Base-by-base conservation (phyloP, 2,329 filamentous ascomycete genomes). In the Bretziella fagacearum region DNA sequence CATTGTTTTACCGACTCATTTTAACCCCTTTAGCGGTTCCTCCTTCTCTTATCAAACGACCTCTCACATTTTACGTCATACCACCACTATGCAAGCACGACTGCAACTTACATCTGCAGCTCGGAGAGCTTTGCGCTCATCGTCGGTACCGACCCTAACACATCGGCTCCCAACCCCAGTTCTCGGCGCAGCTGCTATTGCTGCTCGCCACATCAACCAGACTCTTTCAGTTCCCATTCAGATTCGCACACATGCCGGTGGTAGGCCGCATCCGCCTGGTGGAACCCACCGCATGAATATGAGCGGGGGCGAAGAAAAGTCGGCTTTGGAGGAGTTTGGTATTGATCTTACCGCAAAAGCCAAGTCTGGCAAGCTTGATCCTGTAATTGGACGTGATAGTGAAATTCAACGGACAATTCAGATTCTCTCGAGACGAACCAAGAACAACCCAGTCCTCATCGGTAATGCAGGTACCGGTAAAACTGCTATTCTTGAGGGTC, bases 381-480 rank as follows among this genome's bases (percentile, higher is more conserved):
- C 91, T 0, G 89, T 96, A 11, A 96, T 98, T 57, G 91, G 91
- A 17, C 74, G 91, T 60, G 87, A 95, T 56, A 69, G 75, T 4
- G 91, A 95, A 60, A 94, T 96, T 45, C 84, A 94, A 58, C 73
- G 91, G 43, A 94, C 87, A 0, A 95, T 96, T 51, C 91, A 96
- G 58, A 82, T 98, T 8, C 65, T 98, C 1, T 95, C 87, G 13
- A 71, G 91, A 53, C 72, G 91, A 51, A 96, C 91, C 6, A 96
- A 96, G 63, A 96, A 95, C 57, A 93, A 93, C 54, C 89, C 89
- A 0, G 87, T 95, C 1, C 66, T 95, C n/a, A 94, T 95, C 50
- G 89, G 89, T 52, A 79, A 78, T 40, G 84, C 86, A 6, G 89
- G 87, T 54, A 93, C 85, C 0, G 89, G 89, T 52, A 96, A 96